A percentile compares a stretch with the other conserved stretches of the same genome.
Evolutionary conservation across 768 basidiomycete species (phyloP).

Genomic region (Auricularia heimuer): DNA sequence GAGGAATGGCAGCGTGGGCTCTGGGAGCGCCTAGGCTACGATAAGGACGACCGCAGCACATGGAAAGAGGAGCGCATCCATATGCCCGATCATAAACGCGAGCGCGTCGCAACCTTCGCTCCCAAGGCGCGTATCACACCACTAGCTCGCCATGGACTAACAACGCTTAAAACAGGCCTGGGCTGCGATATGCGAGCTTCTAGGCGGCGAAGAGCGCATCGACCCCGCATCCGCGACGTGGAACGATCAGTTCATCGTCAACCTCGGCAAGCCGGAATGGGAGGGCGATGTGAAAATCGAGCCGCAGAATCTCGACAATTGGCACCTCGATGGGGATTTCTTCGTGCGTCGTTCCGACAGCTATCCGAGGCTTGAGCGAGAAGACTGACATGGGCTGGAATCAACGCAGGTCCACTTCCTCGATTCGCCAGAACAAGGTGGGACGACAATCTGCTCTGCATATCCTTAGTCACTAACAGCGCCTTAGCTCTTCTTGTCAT

Average conservation of each 20-base stretch:
- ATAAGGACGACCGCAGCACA: conserved; percentile 44
- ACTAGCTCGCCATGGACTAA: neutral
- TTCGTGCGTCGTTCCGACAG: neutral
- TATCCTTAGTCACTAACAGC: neutral
- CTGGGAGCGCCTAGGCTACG: conserved; percentile 39
- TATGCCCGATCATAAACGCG: conserved; percentile 43
- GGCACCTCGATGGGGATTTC: conserved; percentile 34
- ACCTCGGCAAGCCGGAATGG: conserved; percentile 39
- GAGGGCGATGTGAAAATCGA: neutral
- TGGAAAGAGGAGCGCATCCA: conserved; percentile 41
- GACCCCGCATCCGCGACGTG: conserved; percentile 37
- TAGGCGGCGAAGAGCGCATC: conserved; percentile 45
- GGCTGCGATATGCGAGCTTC: conserved; percentile 49
- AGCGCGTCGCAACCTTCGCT: conserved; percentile 38
- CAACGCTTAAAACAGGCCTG: conserved; percentile 31
- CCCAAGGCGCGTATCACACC: conserved; percentile 32
- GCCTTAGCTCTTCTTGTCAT: conserved; percentile 37
- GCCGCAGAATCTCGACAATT: conserved; percentile 37
- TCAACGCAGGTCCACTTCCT: conserved; percentile 27
- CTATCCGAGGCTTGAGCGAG: neutral
- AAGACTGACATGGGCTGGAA: neutral
- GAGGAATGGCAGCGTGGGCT: conserved; percentile 39
- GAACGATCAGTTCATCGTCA: conserved; percentile 56
- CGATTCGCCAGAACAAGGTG: conserved; percentile 54
- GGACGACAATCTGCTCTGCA: neutral